Conservation (phyloP, 139 green algal genomes). For the Tetradesmus obliquus region DNA sequence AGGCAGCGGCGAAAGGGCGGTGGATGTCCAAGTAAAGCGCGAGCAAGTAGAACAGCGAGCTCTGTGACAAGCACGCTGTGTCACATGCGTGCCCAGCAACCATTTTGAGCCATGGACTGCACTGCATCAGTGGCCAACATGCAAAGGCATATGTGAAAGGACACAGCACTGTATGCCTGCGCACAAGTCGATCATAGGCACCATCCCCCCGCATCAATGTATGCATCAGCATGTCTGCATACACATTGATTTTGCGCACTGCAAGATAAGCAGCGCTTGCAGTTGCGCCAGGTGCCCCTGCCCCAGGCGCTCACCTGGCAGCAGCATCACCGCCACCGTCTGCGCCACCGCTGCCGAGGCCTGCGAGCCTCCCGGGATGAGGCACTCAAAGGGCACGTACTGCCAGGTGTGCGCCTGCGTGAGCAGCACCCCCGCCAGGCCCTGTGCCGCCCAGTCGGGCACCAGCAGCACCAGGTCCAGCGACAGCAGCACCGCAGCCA, state of each 20-base stretch:
- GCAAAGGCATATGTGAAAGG: too few relatives aligned
- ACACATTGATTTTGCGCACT: too few relatives aligned
- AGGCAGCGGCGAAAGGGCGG: background rate
- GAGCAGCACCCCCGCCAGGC: background rate
- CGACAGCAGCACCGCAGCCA: conserved; percentile 28
- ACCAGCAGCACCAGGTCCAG: conserved; percentile 16
- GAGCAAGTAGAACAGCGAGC: background rate
- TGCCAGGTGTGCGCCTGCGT: background rate
- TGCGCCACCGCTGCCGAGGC: background rate
- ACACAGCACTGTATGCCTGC: too few relatives aligned
- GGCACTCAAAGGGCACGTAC: background rate
- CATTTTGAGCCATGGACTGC: too few relatives aligned
- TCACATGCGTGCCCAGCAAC: too few relatives aligned
- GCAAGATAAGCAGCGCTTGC: too few relatives aligned
- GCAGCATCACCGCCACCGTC: background rate
- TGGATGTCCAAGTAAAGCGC: background rate
- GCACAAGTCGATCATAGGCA: too few relatives aligned
- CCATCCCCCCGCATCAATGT: too few relatives aligned
- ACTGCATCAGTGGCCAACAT: too few relatives aligned
- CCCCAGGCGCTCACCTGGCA: background rate
- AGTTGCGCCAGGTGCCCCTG: too few relatives aligned
- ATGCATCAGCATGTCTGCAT: too few relatives aligned
- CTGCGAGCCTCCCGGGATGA: background rate
- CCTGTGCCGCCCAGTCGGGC: conserved; percentile 14
- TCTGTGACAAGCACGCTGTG: too few relatives aligned